Base-by-base conservation (phyloP, 768 basidiomycete genomes). In the Flagelloscypha sp. region DNA sequence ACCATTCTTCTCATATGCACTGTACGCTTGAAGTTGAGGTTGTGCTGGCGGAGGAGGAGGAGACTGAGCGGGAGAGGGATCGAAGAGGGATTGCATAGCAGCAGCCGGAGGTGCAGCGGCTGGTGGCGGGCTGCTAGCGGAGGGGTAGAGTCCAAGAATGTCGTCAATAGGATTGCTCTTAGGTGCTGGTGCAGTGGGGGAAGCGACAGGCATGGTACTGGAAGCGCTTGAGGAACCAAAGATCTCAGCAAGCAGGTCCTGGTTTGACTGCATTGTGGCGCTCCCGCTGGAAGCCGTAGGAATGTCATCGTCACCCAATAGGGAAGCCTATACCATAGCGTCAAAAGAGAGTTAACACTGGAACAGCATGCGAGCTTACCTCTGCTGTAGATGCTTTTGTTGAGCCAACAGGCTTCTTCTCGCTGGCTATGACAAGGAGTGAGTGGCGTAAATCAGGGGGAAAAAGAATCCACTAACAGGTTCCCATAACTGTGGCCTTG, bases 401-500 rank as follows among this genome's bases (percentile, higher is more conserved):
- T 1, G 92, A 92, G 3, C 94, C 95, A 20, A 99, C 95, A 23
- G 88, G 86, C 51, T 92, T 89, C 52, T 90, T 88, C 61, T 99
- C 94, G 59, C 89, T 93, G 35, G 92, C 90, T 93, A 46, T 7
- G 33, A 7, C 28, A 36, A 30, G 40, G 9, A 5, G 18, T 44
- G 12, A 56, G 29, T n/a, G 16, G 21, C n/a, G 20, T 21, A n/a
- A 24, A 36, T 6, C 5, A 34, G 27, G 15, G 37, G 10, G 18
- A 27, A 0, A 17, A 36, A 18, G 11, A 10, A 62, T 76, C 44
- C 46, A 93, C 90, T 86, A 41, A 84, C 72, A 30, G n/a, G n/a
- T n/a, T n/a, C 89, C 95, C 71, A 94, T 84, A 2, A 98, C 86
- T 2, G 94, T 97, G n/a, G 85, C 83, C 62, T 93, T 95, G 45